Evolutionary conservation across 805 yeast genomes (phyloP).

Genomic region (Starmerella bombi): DNA sequence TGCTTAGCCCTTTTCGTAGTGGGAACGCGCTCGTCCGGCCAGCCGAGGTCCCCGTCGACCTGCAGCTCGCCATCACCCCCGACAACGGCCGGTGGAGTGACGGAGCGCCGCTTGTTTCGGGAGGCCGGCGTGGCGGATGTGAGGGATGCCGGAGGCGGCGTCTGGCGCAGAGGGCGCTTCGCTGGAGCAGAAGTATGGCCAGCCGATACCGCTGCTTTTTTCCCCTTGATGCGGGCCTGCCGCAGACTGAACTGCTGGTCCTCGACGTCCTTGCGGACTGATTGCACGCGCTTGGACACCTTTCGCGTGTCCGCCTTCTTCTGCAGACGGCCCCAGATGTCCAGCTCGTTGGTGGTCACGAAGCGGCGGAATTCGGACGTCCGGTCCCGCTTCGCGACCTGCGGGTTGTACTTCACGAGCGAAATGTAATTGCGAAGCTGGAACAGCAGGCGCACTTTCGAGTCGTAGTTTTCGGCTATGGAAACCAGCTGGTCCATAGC

Average conservation of each 20-base stretch:
- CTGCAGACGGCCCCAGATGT: slow-evolving; percentile 29
- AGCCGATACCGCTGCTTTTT: not conserved
- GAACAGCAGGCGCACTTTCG: slow-evolving; percentile 28
- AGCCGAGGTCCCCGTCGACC: slow-evolving; percentile 15
- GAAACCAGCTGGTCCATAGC: slow-evolving; percentile 12
- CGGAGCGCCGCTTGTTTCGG: not conserved
- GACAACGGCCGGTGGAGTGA: not conserved
- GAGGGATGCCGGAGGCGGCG: not conserved
- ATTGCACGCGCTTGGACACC: slow-evolving; percentile 13
- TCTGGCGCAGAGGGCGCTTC: not conserved
- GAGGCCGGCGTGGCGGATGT: not conserved
- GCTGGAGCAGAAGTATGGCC: not conserved
- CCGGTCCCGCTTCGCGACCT: slow-evolving; percentile 26
- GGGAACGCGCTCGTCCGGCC: slow-evolving; percentile 10
- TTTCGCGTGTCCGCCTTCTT: slow-evolving; percentile 16
- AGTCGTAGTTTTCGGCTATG: slow-evolving; percentile 26
- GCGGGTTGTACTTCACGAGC: slow-evolving; percentile 29
- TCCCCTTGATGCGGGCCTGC: not conserved
- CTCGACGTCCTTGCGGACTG: slow-evolving; percentile 6
- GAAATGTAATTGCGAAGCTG: slow-evolving; percentile 32
- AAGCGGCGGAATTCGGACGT: slow-evolving; percentile 26
- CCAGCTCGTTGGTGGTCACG: slow-evolving; percentile 19
- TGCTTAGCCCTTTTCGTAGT: not conserved
- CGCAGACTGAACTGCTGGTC: slow-evolving; percentile 2
- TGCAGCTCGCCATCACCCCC: not conserved